Evolutionary conservation across 2,329 filamentous ascomycete genomes (phyloP), one percentile per base, ranked within the genome.

Genomic region (Penicillium aurantiogriseum): DNA sequence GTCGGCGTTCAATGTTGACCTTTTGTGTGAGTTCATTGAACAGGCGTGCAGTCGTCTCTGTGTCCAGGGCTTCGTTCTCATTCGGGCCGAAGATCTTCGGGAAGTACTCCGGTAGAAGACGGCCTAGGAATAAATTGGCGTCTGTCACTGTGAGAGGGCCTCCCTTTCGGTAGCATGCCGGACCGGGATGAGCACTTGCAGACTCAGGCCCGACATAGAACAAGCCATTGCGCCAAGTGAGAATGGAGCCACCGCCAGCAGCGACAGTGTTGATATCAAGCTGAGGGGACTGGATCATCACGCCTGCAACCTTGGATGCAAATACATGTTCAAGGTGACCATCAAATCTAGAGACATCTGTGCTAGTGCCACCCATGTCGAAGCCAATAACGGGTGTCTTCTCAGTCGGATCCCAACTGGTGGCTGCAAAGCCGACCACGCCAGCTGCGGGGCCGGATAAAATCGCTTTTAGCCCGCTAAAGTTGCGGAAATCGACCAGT

Each of bases 241-340:
- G 80, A 38, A 78, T 77, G 2, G 77, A 79, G 23, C 77, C 77
- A 61, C 92, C 92, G 46, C 92, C 92, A 3, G 92, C 92, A 6
- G 92, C 92, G 1, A 97, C 92, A 0, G 92, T 97, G 74, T 96
- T 96, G 77, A 96, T 96, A 69, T 96, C 92, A 0, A 96, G 82
- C 69, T 96, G 92, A 0, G 92, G 92, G 1, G 90, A 92, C 68
- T 96, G 92, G 29, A 96, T 94, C 0, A 92, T 93, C 0, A 96
- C 90, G n/a, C 92, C 92, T 0, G 92, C 92, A 1, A 91, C 96
- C 0, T 91, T 96, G 0, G 92, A 96, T 75, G 96, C 92, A 65
- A 96, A 96, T 0, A 96, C 91, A 68, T 97, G 92, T 67, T 96
- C 92, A 67, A 96, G 93, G 54, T 90, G 82, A 17, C 92, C 92